Evolutionary conservation across 352 stramenopile genomes (phyloP).

Genomic region (Globisporangium spinosum): DNA sequence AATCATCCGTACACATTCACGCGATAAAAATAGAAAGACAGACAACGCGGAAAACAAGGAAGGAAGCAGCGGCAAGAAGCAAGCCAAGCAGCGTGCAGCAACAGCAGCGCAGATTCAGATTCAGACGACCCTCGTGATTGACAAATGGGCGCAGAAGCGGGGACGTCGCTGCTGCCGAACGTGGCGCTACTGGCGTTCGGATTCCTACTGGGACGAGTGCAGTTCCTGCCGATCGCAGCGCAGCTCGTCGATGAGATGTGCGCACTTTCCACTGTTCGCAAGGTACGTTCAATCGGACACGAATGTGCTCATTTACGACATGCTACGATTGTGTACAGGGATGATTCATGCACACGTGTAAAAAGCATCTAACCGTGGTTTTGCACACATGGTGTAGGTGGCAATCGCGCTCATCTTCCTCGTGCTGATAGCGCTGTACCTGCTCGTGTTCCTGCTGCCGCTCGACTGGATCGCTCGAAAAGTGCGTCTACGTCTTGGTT

Average conservation of each 20-base stretch:
- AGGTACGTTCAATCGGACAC: slow-evolving; percentile 27
- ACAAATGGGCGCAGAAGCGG: slow-evolving; percentile 34
- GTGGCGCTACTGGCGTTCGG: slow-evolving; percentile 55
- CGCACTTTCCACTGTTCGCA: slow-evolving; percentile 37
- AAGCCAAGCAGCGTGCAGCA: neutral
- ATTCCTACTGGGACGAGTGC: slow-evolving; percentile 58
- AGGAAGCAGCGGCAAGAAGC: neutral
- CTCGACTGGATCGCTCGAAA: slow-evolving; percentile 43
- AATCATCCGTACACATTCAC: neutral
- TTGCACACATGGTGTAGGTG: slow-evolving; percentile 21
- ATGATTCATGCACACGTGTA: neutral
- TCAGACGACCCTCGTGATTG: neutral
- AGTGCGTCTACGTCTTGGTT: slow-evolving; percentile 17
- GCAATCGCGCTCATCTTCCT: slow-evolving; percentile 39
- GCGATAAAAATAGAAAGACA: neutral
- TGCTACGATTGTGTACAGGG: neutral
- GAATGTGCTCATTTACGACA: neutral
- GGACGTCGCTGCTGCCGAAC: slow-evolving; percentile 60
- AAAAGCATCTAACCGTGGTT: neutral
- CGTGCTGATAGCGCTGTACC: slow-evolving; percentile 54
- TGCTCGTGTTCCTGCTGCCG: slow-evolving; percentile 55
- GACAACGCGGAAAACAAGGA: neutral
- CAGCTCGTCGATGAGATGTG: slow-evolving; percentile 48
- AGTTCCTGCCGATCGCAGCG: slow-evolving; percentile 41
- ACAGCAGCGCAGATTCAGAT: neutral